A percentile compares a stretch with the other conserved stretches of the same genome.
Conservation (phyloP, 2,329 filamentous ascomycete genomes). For the Chrysosporium queenslandicum region DNA sequence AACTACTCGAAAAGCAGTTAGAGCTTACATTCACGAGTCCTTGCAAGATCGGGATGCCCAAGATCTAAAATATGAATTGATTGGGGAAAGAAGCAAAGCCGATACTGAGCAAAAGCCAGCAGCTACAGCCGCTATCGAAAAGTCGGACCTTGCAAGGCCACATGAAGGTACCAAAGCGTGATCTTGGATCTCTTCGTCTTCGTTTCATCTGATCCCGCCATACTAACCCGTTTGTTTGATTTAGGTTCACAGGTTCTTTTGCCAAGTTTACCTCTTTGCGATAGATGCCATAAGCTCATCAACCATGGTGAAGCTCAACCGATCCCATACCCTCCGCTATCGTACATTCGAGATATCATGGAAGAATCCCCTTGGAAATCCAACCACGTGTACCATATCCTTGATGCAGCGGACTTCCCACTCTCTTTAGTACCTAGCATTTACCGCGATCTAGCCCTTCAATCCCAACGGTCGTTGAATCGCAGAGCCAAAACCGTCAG, state of each 20-base stretch:
- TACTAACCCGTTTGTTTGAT: background rate
- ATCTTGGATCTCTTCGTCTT: background rate
- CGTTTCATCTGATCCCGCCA: background rate
- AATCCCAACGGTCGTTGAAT: conserved; percentile 68
- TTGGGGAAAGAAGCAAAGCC: background rate
- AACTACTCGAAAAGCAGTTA: conserved; percentile 40
- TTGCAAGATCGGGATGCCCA: conserved; percentile 11
- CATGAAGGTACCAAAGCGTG: background rate
- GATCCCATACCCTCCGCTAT: conserved; percentile 70
- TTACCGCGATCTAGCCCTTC: conserved; percentile 57
- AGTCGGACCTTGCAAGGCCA: background rate
- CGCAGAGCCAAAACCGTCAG: conserved; percentile 59
- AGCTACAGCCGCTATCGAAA: background rate
- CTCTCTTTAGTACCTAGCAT: conserved; percentile 80
- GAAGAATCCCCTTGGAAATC: conserved; percentile 77
- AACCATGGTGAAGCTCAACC: conserved; percentile 63
- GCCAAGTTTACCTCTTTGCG: conserved; percentile 54
- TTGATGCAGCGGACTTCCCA: conserved; percentile 94
- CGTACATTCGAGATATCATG: conserved; percentile 73
- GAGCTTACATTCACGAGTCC: conserved; percentile 23
- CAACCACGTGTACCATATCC: conserved; percentile 90
- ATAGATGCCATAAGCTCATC: conserved; percentile 72
- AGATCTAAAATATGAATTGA: background rate
- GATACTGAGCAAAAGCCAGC: background rate
- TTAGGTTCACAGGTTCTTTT: background rate